Evolutionary conservation across 129 eudicot species (phyloP), one percentile per base, ranked within the genome.

Genomic region (Lactuca sativa): DNA sequence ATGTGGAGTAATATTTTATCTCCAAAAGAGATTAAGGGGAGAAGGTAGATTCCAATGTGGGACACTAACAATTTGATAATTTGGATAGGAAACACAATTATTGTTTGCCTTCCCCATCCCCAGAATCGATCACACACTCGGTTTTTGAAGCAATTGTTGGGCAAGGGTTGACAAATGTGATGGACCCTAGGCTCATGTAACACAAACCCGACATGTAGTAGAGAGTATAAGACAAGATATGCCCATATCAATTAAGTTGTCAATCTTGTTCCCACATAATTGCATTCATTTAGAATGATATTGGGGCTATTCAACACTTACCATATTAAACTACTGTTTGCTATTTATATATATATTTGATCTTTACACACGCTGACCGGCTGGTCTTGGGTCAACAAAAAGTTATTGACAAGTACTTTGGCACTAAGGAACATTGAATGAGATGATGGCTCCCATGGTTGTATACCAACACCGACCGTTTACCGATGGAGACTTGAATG

Each of bases 181-280:
- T 72, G 76, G 62, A 71, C 61, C 51, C 69, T 16, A 61, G 76
- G 69, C 61, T 60, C 37, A 65, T 31, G n/a, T 25, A 54, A 17
- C 56, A 49, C 48, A 37, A 59, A 53, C 56, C 55, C 47, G 69
- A 54, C 70, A 76, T 15, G 44, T 60, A 68, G 62, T 30, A n/a
- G 80, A 57, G 59, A 9, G 65, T 59, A 67, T 6, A 41, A 41
- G 74, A 75, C 80, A 76, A 59, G 32, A 60, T 47, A 67, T 67
- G 53, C 74, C 80, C 80, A 76, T 76, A 53, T 68, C 63, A 48
- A 76, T 76, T 67, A 67, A 57, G 64, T 76, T 59, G 69, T 76
- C 70, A 52, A 76, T 72, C 74, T 49, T 69, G 74, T 43, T 60
- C 74, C 69, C 70, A 67, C 38, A 69, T 67, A 40, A 76, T 75